Base-by-base conservation (phyloP, 345 rosid genomes). In the Moricandia moricandioides region DNA sequence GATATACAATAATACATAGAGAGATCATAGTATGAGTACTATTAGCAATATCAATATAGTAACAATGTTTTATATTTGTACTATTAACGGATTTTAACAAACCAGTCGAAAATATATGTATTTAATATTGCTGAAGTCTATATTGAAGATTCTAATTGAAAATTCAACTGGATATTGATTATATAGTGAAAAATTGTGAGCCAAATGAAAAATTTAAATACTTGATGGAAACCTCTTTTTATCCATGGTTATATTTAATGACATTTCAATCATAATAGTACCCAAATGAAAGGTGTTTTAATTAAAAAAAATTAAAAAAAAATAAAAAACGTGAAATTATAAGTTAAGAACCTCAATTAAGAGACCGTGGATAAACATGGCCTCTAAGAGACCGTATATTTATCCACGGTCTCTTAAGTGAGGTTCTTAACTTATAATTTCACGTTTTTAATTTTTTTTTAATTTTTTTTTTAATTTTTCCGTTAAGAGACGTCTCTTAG, bases 261-360 rank as follows among this genome's bases (percentile, higher is more conserved):
- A 40, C 71, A 17, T 73, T 65, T 14, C 26, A 73, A 73, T 56
- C 39, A 39, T 55, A 55, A 39, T 27, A 26, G 30, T 71, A 72
- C 21, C 51, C 13, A 16, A 63, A 62, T 8, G 24, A 71, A 71
- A 35, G 17, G 33, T 3, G 62, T 26, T 24, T n/a, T n/a, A n/a
- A n/a, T n/a, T n/a, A n/a, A n/a, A n/a, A n/a, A n/a, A n/a, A n/a
- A n/a, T n/a, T n/a, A n/a, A n/a, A n/a, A n/a, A n/a, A n/a, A n/a
- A n/a, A n/a, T n/a, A n/a, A n/a, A n/a, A n/a, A n/a, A n/a, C n/a
- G n/a, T n/a, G n/a, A n/a, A n/a, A n/a, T n/a, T n/a, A n/a, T n/a
- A n/a, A n/a, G n/a, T n/a, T n/a, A n/a, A n/a, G n/a, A n/a, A n/a
- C n/a, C n/a, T n/a, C n/a, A n/a, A n/a, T n/a, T n/a, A n/a, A n/a